Conservation (phyloP, 345 rosid species). For the Heritiera littoralis region DNA sequence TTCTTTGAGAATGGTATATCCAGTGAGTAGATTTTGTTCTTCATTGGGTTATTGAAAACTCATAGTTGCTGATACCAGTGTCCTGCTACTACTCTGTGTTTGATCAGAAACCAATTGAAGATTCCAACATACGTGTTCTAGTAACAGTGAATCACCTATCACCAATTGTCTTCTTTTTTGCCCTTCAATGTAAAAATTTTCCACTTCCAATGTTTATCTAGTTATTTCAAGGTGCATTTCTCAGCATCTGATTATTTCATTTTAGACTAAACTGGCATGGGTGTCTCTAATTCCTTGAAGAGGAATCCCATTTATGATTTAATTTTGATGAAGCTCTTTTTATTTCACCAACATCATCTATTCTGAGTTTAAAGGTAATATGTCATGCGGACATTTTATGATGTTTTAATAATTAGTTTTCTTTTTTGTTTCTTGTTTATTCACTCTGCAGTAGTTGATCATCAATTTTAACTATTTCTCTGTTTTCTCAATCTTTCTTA, state of each 20-base stretch:
- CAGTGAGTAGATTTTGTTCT: neutral
- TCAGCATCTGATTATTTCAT: neutral
- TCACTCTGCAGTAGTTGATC: neutral
- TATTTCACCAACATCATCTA: neutral
- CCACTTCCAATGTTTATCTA: neutral
- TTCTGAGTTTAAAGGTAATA: neutral
- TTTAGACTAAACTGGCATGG: slow-evolving; percentile 14
- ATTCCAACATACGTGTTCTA: neutral
- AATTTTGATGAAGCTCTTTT: slow-evolving; percentile 9
- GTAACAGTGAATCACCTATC: neutral
- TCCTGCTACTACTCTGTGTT: neutral
- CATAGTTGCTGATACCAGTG: neutral
- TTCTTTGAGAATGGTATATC: neutral
- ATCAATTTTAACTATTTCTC: slow-evolving; percentile 9
- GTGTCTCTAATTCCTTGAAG: neutral
- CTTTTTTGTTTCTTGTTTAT: slow-evolving; percentile 10
- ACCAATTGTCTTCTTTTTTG: neutral
- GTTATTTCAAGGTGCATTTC: neutral
- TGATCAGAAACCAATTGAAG: neutral
- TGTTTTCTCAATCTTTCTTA: neutral
- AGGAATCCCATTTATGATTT: neutral
- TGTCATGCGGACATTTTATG: neutral
- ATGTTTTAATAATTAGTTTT: neutral
- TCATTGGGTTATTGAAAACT: slow-evolving; percentile 11
- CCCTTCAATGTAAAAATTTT: neutral